Percentiles rank a stretch among this genome's conserved stretches.
Evolutionary conservation across 371 early-diverging fungal species (phyloP).

Genomic region (Basidiobolus meristosporus): DNA sequence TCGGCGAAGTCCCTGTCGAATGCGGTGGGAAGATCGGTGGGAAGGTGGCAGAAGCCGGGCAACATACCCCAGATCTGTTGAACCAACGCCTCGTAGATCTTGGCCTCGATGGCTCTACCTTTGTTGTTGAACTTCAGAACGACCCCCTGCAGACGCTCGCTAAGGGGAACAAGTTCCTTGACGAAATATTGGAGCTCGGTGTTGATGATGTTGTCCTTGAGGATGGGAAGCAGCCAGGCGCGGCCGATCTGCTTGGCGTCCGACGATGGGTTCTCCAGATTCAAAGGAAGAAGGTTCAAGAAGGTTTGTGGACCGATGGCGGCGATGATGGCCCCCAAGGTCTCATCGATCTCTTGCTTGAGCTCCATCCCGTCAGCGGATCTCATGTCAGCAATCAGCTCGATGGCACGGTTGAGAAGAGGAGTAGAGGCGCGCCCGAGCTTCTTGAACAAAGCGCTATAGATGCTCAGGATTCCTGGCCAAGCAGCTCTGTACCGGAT

Average conservation of each 20-base stretch:
- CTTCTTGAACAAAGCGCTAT: conserved; percentile 53
- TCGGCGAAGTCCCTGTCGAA: conserved; percentile 41
- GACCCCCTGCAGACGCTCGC: conserved; percentile 47
- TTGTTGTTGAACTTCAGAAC: conserved; percentile 32
- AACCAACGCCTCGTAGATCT: conserved; percentile 73
- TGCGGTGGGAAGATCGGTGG: conserved; percentile 56
- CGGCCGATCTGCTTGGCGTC: conserved; percentile 31
- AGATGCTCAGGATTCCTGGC: conserved; percentile 54
- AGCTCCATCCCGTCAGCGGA: conserved; percentile 63
- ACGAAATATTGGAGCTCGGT: conserved; percentile 63
- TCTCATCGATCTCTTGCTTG: conserved; percentile 68
- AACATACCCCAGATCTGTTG: conserved; percentile 81
- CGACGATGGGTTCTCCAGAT: conserved; percentile 38
- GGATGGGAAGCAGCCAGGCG: conserved; percentile 64
- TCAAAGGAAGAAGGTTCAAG: conserved; percentile 63
- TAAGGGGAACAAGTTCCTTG: conserved; percentile 49
- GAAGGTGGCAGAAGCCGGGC: conserved; percentile 68
- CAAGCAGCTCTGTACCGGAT: conserved; percentile 67
- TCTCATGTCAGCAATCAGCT: conserved; percentile 54
- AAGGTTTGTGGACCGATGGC: conserved; percentile 67
- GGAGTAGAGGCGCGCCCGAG: conserved; percentile 42
- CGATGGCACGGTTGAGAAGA: conserved; percentile 35
- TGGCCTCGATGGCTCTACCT: conserved; percentile 59
- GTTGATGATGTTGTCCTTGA: conserved; percentile 56
- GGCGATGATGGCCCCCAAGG: conserved; percentile 58